Conservation (phyloP, 352 stramenopile species). For the Phytopythium litorale region DNA sequence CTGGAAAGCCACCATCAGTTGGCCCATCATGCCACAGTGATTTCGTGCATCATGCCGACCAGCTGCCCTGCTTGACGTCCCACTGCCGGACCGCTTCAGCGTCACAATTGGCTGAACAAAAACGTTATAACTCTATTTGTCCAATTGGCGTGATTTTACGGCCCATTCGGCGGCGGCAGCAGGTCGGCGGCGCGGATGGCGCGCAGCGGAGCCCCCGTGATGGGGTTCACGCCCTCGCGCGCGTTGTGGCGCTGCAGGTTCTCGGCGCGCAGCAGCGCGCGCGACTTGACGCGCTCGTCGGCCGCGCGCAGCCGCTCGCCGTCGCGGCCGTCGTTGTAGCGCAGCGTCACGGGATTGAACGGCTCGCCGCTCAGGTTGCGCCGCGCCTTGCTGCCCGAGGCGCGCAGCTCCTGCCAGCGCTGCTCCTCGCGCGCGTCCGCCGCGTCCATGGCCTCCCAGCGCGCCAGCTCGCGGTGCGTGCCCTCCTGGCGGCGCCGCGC, state of each 20-base stretch:
- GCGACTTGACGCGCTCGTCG: slow-evolving; percentile 70
- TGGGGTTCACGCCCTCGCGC: slow-evolving; percentile 78
- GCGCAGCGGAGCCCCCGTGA: slow-evolving; percentile 68
- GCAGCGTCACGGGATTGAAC: slow-evolving; percentile 87
- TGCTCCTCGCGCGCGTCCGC: slow-evolving; percentile 61
- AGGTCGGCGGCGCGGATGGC: slow-evolving; percentile 46
- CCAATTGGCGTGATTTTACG: neutral
- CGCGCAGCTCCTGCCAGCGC: slow-evolving; percentile 49
- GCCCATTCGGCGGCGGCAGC: slow-evolving; percentile 22
- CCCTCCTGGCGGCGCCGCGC: slow-evolving; percentile 57
- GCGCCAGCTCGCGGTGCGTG: slow-evolving; percentile 68
- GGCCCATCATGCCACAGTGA: too few species aligned
- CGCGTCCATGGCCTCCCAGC: slow-evolving; percentile 84
- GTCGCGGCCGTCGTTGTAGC: slow-evolving; percentile 86
- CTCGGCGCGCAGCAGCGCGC: slow-evolving; percentile 68
- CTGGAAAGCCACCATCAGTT: too few species aligned
- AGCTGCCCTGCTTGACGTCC: too few species aligned
- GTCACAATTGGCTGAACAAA: too few species aligned
- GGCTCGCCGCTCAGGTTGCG: slow-evolving; percentile 85
- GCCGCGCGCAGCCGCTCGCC: slow-evolving; percentile 59
- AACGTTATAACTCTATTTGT: too few species aligned
- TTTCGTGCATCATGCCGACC: too few species aligned
- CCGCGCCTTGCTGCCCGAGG: slow-evolving; percentile 71
- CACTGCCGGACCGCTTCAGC: too few species aligned
- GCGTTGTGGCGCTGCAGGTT: slow-evolving; percentile 84